phyloP scores from a whole-genome alignment of 2,329 filamentous ascomycete species.

The Stagonosporopsis tanaceti region DNA sequence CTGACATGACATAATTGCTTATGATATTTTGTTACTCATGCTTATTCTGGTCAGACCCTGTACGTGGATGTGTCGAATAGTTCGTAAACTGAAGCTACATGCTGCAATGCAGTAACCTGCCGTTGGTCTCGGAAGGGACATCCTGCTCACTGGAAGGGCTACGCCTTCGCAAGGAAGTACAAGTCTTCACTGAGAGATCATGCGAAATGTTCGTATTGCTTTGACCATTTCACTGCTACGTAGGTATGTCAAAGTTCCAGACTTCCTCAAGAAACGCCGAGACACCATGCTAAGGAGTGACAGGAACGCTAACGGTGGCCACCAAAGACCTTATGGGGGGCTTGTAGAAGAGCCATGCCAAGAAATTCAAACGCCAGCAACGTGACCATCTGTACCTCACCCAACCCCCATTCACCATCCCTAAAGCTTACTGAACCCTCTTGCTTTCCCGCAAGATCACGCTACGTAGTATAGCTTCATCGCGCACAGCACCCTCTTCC shows the following conservation, averaged over 20 bases:
- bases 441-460: constrained; percentile 12
- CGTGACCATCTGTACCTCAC: constrained; percentile 1
- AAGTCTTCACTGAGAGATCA: not conserved
- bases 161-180: not conserved
- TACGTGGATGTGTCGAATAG: too few species aligned
- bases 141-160: not conserved
- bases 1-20: too few species aligned
- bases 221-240: not conserved
- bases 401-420: not conserved
- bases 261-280: not conserved
- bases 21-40: too few species aligned
- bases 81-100: too few species aligned
- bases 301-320: not conserved
- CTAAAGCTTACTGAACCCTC: not conserved
- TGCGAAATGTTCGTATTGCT: not conserved
- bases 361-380: constrained; percentile 2
- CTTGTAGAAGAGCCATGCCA: not conserved
- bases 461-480: constrained; percentile 63
- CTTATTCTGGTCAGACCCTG: too few species aligned
- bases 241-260: not conserved
- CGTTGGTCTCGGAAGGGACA: not conserved
- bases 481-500: constrained; percentile 63
- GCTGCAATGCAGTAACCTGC: too few species aligned
- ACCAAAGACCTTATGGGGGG: not conserved
- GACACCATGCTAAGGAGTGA: constrained; percentile 11